These are phyloP conservation scores for Cupressus sempervirens DNA, from an alignment of 75 land plant species.

Conservation along the genomic window DNA sequence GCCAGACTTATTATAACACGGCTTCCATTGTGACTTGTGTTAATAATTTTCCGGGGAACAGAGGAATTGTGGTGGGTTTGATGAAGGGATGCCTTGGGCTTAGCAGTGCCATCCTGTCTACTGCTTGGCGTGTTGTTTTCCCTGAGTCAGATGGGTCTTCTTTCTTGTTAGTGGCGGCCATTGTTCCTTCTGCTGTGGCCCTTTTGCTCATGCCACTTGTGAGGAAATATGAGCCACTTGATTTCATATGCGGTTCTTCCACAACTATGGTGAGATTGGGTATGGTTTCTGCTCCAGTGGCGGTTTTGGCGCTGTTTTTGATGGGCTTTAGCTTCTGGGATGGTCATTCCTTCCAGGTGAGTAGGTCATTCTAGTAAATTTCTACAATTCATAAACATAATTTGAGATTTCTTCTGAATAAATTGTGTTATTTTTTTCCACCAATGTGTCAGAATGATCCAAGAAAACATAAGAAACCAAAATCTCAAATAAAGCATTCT, in stretches of 20 bases:
- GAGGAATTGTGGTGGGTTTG: slow-evolving; percentile 26
- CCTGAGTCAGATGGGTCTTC: slow-evolving; percentile 13
- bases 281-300: background rate
- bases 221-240: background rate
- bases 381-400: too few relatives aligned
- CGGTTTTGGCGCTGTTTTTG: background rate
- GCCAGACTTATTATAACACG: slow-evolving; percentile 22
- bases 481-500: background rate
- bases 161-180: slow-evolving; percentile 19
- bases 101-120: slow-evolving; percentile 33
- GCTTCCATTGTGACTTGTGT: slow-evolving; percentile 30
- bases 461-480: too few relatives aligned
- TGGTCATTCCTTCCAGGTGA: background rate
- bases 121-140: slow-evolving; percentile 12
- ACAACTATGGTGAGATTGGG: background rate
- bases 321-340: background rate
- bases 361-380: background rate
- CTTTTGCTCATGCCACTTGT: slow-evolving; percentile 8
- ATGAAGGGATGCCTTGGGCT: slow-evolving; percentile 34
- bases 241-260: background rate
- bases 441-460: too few relatives aligned
- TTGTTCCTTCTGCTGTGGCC: slow-evolving; percentile 21
- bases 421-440: too few relatives aligned
- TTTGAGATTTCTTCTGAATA: too few relatives aligned
- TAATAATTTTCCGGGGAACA: slow-evolving; percentile 21